Evolutionary conservation across 2,329 filamentous ascomycete species (phyloP).

Genomic region (Ceratocystis albifundus): DNA sequence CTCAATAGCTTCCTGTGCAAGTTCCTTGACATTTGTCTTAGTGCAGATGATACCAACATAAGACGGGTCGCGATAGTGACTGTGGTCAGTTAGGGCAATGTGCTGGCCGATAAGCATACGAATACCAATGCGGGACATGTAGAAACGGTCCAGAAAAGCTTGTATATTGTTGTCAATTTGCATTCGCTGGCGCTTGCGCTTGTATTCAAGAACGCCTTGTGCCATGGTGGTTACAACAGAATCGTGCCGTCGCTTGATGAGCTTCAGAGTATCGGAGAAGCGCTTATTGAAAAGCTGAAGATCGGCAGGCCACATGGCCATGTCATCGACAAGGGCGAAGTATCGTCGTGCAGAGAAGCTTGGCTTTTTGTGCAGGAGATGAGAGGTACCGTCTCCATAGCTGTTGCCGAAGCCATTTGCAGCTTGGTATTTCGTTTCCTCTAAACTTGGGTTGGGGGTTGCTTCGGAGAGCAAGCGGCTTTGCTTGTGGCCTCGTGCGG

Average conservation of each 20-base stretch:
- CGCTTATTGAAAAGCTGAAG: slow-evolving; percentile 86
- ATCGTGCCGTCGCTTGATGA: slow-evolving; percentile 92
- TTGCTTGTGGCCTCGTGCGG: slow-evolving; percentile 46
- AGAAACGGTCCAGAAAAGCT: slow-evolving; percentile 94
- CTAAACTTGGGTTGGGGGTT: slow-evolving; percentile 81
- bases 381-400: slow-evolving; percentile 37
- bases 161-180: slow-evolving; percentile 98
- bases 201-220: slow-evolving; percentile 96
- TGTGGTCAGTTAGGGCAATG: slow-evolving; percentile 91
- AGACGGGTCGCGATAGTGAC: slow-evolving; percentile 73
- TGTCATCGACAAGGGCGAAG: slow-evolving; percentile 87
- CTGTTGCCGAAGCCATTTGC: slow-evolving; percentile 38
- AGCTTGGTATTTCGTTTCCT: slow-evolving; percentile 66
- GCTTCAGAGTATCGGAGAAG: slow-evolving; percentile 78
- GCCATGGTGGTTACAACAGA: slow-evolving; percentile 96
- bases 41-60: slow-evolving; percentile 99
- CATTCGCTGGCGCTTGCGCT: slow-evolving; percentile 89
- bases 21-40: slow-evolving; percentile 88
- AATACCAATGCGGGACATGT: slow-evolving; percentile 98
- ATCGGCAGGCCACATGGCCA: slow-evolving; percentile 87
- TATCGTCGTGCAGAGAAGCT: slow-evolving; percentile 54
- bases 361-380: slow-evolving; percentile 39
- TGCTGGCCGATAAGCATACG: slow-evolving; percentile 98
- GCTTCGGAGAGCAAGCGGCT: slow-evolving; percentile 65
- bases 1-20: slow-evolving; percentile 94